phyloP scores from a whole-genome alignment of 176 grass and related monocot genomes.

The Rhynchospora pubera region DNA sequence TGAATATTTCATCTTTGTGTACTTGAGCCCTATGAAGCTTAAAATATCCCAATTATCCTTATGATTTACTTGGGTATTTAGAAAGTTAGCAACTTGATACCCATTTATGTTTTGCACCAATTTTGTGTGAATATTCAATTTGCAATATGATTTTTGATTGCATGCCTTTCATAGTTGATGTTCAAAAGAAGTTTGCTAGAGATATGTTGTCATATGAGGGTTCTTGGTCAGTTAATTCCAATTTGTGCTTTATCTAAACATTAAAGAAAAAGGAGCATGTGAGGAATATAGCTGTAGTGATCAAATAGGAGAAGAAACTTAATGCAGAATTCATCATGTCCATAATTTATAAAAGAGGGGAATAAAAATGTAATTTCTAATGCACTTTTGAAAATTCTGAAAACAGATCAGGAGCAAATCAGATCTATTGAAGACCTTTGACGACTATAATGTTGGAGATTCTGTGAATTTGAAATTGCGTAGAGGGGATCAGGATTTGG shows the following conservation, averaged over 20 bases:
- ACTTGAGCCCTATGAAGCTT: slow-evolving; percentile 3
- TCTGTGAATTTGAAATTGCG: slow-evolving; percentile 47
- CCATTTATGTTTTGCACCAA: neutral
- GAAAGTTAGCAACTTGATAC: neutral
- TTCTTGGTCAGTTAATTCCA: too few species aligned
- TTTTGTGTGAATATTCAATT: neutral
- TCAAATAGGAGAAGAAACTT: too few species aligned
- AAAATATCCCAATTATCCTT: neutral
- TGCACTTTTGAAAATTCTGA: neutral
- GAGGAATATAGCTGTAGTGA: too few species aligned
- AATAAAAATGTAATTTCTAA: too few species aligned
- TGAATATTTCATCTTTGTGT: neutral
- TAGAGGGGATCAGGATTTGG: slow-evolving; percentile 47
- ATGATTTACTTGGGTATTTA: neutral
- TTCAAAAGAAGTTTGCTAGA: neutral
- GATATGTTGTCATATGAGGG: too few species aligned
- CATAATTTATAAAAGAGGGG: too few species aligned
- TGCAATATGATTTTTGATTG: neutral
- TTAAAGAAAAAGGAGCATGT: too few species aligned
- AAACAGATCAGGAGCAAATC: slow-evolving; percentile 69
- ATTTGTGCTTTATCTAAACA: too few species aligned
- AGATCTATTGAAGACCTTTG: slow-evolving; percentile 69
- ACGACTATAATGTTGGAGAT: slow-evolving; percentile 68
- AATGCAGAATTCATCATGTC: too few species aligned
- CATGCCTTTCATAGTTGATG: neutral